Evolutionary conservation across 805 yeast species (phyloP).

Genomic region (Pichia nakasei): DNA sequence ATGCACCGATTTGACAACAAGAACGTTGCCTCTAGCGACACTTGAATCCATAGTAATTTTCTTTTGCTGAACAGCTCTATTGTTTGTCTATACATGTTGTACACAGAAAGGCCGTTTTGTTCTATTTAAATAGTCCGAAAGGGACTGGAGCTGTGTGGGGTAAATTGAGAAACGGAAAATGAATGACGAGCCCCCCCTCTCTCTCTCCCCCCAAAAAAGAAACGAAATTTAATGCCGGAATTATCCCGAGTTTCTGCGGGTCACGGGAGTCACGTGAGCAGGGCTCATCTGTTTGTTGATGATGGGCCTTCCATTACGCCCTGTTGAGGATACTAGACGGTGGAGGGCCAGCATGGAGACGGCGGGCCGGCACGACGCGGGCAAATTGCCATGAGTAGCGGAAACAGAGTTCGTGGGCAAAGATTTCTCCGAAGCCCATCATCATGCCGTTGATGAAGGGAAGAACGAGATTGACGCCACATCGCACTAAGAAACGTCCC

Average conservation of each 20-base stretch:
- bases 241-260: too few species aligned
- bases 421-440: conserved; percentile 92
- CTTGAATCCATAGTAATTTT: not conserved
- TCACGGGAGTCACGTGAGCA: too few species aligned
- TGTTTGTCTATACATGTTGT: too few species aligned
- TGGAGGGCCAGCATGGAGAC: not conserved
- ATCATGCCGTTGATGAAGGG: conserved; percentile 91
- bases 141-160: too few species aligned
- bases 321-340: not conserved
- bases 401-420: conserved; percentile 89
- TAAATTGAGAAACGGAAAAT: too few species aligned
- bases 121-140: too few species aligned
- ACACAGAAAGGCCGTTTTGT: too few species aligned
- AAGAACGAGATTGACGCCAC: conserved; percentile 66
- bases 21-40: conserved; percentile 6
- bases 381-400: conserved; percentile 70
- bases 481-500: conserved; percentile 29
- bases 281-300: too few species aligned
- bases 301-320: too few species aligned
- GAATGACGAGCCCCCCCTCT: not conserved
- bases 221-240: too few species aligned
- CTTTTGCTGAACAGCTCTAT: too few species aligned
- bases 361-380: conserved; percentile 31
- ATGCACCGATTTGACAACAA: conserved; percentile 5
- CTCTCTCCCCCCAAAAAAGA: not conserved